phyloP scores from a whole-genome alignment of 495 filamentous ascomycete genomes.

The Aspergillus nanangensis region DNA sequence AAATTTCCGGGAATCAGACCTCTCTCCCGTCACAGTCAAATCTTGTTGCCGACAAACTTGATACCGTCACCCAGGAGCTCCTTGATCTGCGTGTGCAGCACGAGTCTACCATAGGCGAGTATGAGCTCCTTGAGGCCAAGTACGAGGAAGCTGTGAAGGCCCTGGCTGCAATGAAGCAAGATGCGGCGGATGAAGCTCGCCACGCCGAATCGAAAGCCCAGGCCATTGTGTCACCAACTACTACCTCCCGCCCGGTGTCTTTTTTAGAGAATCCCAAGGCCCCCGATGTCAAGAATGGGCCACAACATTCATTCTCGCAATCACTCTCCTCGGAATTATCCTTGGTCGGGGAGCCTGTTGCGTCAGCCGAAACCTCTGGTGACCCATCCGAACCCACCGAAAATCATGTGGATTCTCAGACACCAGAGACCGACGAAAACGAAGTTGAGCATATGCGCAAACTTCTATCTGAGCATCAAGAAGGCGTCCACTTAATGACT shows the following conservation, averaged over 20 bases:
- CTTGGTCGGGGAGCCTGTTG: conserved; percentile 80
- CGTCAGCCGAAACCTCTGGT: conserved; percentile 59
- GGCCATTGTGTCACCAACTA: conserved; percentile 52
- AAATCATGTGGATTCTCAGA: conserved; percentile 11
- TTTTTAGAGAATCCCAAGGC: conserved; percentile 87
- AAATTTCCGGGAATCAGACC: conserved; percentile 5
- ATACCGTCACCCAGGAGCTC: conserved; percentile 87
- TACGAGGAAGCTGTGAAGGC: conserved; percentile 85
- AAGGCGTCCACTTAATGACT: conserved; percentile 62
- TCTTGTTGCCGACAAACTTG: conserved; percentile 88
- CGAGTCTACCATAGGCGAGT: conserved; percentile 76
- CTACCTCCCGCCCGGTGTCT: conserved; percentile 69
- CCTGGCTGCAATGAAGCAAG: conserved; percentile 71
- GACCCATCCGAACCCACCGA: conserved; percentile 28
- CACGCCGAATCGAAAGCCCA: conserved; percentile 50
- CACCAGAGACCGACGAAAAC: conserved; percentile 26
- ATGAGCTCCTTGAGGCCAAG: conserved; percentile 76
- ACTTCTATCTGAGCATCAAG: conserved; percentile 71
- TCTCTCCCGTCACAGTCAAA: conserved; percentile 77
- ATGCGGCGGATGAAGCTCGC: conserved; percentile 76
- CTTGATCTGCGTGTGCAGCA: conserved; percentile 88
- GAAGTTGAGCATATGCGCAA: conserved; percentile 70
- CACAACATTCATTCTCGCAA: conserved; percentile 81
- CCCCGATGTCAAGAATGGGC: conserved; percentile 66
- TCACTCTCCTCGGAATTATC: conserved; percentile 96